Conservation (phyloP, 2,329 filamentous ascomycete genomes). For the Diaporthe ilicicola region DNA sequence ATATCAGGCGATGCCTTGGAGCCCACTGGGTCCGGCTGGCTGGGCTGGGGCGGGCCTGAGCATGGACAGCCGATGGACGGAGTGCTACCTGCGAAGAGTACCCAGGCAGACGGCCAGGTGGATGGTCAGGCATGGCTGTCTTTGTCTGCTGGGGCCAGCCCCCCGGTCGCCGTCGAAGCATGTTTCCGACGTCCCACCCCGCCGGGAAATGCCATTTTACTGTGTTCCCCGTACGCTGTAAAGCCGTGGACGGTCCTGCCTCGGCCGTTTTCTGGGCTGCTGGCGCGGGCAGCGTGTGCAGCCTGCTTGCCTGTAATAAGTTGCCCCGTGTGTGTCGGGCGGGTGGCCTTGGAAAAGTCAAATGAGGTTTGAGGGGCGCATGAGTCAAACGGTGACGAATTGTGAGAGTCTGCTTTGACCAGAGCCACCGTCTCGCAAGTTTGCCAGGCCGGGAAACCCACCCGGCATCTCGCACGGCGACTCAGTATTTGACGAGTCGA, state of each 20-base stretch:
- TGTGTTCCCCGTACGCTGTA: conserved; percentile 1
- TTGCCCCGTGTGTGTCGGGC: not conserved
- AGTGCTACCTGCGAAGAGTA: not conserved
- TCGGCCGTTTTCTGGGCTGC: conserved; percentile 14
- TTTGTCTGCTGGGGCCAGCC: not conserved
- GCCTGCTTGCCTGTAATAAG: not conserved
- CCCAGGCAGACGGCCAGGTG: not conserved
- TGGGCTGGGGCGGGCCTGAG: conserved; percentile 5
- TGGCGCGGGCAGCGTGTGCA: not conserved
- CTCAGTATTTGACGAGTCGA: conserved; percentile 18
- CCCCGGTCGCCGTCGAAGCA: not conserved
- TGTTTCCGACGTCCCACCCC: conserved; percentile 15
- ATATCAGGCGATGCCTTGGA: conserved; percentile 13
- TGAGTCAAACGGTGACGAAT: conserved; percentile 22
- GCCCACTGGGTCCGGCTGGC: conserved; percentile 13
- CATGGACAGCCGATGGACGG: conserved; percentile 8
- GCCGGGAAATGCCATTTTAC: conserved; percentile 11
- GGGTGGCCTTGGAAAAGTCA: conserved; percentile 19
- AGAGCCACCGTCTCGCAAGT: conserved; percentile 14
- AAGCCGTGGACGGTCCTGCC: conserved; percentile 20
- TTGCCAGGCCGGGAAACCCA: conserved; percentile 13
- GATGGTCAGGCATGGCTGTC: not conserved
- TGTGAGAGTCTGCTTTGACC: conserved; percentile 13
- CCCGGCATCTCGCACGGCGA: conserved; percentile 21
- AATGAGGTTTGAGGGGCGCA: conserved; percentile 22